Evolutionary conservation across 139 green algal species (phyloP).

Genomic region (Closterium sp.): DNA sequence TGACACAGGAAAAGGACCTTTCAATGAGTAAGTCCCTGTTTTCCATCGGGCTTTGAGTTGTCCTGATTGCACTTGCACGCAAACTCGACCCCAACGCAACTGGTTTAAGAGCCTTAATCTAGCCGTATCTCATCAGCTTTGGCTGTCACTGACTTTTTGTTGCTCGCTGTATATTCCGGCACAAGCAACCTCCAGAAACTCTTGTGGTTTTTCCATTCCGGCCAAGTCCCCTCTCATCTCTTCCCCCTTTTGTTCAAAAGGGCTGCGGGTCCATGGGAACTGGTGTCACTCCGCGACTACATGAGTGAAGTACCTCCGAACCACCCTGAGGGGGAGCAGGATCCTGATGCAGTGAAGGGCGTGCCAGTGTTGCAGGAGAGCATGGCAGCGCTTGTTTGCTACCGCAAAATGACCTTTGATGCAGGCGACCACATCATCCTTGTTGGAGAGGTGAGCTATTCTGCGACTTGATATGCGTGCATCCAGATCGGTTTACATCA

Average conservation of each 20-base stretch:
- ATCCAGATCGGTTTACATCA: not conserved
- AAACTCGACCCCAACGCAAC: not conserved
- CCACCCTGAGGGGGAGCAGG: not conserved
- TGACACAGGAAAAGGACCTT: not conserved
- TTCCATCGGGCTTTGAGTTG: not conserved
- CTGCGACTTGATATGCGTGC: not conserved
- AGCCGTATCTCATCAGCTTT: not conserved
- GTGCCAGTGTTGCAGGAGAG: not conserved
- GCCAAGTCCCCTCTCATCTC: not conserved
- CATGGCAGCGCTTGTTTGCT: not conserved
- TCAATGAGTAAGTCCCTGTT: not conserved
- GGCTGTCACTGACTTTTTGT: too few relatives aligned
- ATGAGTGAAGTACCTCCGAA: not conserved
- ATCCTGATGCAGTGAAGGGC: not conserved
- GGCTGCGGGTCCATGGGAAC: not conserved
- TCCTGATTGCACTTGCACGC: not conserved
- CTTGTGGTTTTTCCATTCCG: too few relatives aligned
- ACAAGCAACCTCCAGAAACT: too few relatives aligned
- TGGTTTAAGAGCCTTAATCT: not conserved
- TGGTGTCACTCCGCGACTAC: not conserved
- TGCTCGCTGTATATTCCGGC: too few relatives aligned
- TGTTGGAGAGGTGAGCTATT: not conserved
- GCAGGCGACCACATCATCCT: not conserved
- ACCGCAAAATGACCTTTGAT: not conserved
- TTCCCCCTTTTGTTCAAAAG: not conserved